Evolutionary conservation across 2,329 filamentous ascomycete genomes (phyloP).

Genomic region (Periconia sp.): DNA sequence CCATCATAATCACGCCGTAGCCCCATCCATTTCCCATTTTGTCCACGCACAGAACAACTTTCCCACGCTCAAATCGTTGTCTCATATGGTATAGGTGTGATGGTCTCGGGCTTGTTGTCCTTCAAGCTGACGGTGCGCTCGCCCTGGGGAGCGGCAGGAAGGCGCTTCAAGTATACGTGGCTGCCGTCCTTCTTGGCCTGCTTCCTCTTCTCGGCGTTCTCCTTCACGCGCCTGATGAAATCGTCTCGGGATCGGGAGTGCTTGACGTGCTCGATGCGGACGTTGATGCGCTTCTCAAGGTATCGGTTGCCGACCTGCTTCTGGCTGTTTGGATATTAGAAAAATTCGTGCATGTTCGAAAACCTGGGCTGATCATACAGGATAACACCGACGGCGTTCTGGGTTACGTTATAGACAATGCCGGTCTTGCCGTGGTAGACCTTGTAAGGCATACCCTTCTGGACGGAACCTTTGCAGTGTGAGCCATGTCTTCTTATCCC

Average conservation of each 20-base stretch:
- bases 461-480: constrained; percentile 38
- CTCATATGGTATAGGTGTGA: constrained; percentile 92
- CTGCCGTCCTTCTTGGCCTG: constrained; percentile 88
- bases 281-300: constrained; percentile 99
- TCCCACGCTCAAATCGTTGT: constrained; percentile 80
- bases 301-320: constrained; percentile 99
- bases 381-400: constrained; percentile 96
- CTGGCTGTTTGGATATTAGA: constrained; percentile 54
- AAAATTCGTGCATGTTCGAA: background rate
- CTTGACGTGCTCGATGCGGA: constrained; percentile 95
- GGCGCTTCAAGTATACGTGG: constrained; percentile 90
- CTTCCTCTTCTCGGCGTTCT: constrained; percentile 89
- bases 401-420: constrained; percentile 98
- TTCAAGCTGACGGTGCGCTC: constrained; percentile 76
- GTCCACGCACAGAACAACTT: constrained; percentile 27
- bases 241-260: constrained; percentile 95
- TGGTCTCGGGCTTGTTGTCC: constrained; percentile 87
- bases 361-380: constrained; percentile 52
- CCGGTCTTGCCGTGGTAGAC: constrained; percentile 97
- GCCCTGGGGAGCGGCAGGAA: constrained; percentile 76
- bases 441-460: constrained; percentile 87
- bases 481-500: constrained; percentile 15
- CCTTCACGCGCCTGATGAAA: constrained; percentile 95
- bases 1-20: constrained; percentile 44
- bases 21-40: constrained; percentile 43